Conservation (phyloP, 75 land plant species). For the Pinus albicaulis region DNA sequence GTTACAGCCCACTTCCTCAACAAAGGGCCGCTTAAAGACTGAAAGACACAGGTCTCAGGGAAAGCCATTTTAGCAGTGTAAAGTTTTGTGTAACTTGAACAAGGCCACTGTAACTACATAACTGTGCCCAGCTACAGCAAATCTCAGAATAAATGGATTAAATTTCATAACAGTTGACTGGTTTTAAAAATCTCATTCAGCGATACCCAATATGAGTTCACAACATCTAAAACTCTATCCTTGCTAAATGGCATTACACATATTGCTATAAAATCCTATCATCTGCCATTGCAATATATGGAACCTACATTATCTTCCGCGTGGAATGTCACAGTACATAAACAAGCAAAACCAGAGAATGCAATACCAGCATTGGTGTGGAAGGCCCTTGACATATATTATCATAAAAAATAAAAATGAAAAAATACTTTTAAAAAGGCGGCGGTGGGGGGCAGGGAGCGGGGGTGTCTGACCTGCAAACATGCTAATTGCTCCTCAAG, state of each 20-base stretch:
- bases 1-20: not conserved
- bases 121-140: not conserved
- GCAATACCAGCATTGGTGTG: not conserved
- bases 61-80: not conserved
- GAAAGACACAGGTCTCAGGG: not conserved
- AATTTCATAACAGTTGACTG: too few species aligned
- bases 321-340: not conserved
- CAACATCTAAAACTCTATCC: too few species aligned
- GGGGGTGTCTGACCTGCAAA: slow-evolving; percentile 40
- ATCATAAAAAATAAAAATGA: not conserved
- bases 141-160: not conserved
- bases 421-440: not conserved
- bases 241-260: not conserved
- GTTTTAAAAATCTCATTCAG: too few species aligned
- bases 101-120: not conserved
- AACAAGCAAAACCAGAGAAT: not conserved
- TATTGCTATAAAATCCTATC: too few species aligned
- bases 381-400: not conserved
- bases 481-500: slow-evolving; percentile 50
- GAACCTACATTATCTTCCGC: not conserved
- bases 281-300: too few species aligned
- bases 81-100: not conserved
- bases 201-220: too few species aligned
- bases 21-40: too few species aligned
- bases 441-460: not conserved